phyloP scores from a whole-genome alignment of 78 protist genomes.

The Monosiga brevicollis region DNA sequence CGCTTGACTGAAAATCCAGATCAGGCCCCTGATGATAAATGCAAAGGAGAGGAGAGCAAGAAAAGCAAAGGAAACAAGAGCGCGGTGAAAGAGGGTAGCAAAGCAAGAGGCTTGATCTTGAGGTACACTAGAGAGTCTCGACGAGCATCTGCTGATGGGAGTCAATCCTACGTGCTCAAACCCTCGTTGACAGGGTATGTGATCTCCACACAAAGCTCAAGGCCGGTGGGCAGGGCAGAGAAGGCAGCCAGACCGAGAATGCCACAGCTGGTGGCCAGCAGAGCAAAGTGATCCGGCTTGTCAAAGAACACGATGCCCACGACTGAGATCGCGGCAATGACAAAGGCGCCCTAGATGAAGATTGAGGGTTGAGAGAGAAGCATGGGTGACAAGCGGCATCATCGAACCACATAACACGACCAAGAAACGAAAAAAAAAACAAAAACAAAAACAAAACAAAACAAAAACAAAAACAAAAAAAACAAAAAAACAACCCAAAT shows the following conservation, averaged over 20 bases:
- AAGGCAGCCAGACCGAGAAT: neutral
- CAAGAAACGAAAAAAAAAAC: neutral
- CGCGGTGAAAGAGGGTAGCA: too few species aligned
- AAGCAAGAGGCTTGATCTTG: too few species aligned
- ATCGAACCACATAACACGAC: too few species aligned
- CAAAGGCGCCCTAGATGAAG: neutral
- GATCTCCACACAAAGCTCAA: conserved; percentile 5
- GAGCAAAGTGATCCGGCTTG: neutral
- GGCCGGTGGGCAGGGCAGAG: neutral
- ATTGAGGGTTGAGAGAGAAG: neutral
- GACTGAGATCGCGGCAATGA: neutral
- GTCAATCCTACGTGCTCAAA: too few species aligned
- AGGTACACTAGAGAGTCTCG: too few species aligned
- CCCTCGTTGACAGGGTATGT: conserved; percentile 3
- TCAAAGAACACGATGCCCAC: neutral
- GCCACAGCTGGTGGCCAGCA: neutral
- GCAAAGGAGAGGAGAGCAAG: too few species aligned
- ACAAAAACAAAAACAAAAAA: too few species aligned
- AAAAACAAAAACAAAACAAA: neutral
- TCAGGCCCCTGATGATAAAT: too few species aligned
- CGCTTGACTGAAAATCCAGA: neutral
- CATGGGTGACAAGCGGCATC: neutral
- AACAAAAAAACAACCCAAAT: too few species aligned
- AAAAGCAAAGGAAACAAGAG: too few species aligned
- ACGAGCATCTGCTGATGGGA: too few species aligned